Evolutionary conservation across 441 rosid species (phyloP).

Genomic region (Rhodomyrtus psidioides): DNA sequence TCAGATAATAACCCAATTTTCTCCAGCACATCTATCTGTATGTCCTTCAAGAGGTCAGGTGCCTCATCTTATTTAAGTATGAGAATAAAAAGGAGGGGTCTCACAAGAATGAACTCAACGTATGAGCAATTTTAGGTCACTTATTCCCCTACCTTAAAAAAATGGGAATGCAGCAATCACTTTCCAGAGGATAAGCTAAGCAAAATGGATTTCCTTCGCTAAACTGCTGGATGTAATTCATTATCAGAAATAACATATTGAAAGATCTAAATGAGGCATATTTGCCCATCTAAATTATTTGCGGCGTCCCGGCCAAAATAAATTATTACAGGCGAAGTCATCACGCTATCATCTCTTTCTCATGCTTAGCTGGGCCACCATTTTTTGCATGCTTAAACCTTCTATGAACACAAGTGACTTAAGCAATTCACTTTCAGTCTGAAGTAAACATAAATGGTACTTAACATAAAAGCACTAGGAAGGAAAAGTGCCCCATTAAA

Average conservation of each 20-base stretch:
- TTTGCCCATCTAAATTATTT: not conserved
- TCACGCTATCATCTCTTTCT: not conserved
- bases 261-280: not conserved
- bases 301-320: not conserved
- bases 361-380: not conserved
- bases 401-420: not conserved
- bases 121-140: not conserved
- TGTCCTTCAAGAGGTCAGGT: not conserved
- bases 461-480: not conserved
- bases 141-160: not conserved
- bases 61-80: not conserved
- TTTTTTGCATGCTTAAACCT: not conserved
- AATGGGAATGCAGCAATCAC: not conserved
- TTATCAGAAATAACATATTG: not conserved
- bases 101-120: not conserved
- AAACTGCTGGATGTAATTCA: not conserved
- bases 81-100: not conserved
- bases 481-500: not conserved
- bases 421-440: not conserved
- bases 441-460: not conserved
- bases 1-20: not conserved
- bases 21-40: not conserved
- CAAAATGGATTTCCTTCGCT: not conserved
- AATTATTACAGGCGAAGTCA: not conserved
- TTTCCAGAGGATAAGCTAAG: not conserved